Percentiles rank a stretch among this genome's conserved stretches.
These are phyloP conservation scores for Blastocystis sp. DNA, from an alignment of 352 stramenopile species.

Conservation along the genomic window DNA sequence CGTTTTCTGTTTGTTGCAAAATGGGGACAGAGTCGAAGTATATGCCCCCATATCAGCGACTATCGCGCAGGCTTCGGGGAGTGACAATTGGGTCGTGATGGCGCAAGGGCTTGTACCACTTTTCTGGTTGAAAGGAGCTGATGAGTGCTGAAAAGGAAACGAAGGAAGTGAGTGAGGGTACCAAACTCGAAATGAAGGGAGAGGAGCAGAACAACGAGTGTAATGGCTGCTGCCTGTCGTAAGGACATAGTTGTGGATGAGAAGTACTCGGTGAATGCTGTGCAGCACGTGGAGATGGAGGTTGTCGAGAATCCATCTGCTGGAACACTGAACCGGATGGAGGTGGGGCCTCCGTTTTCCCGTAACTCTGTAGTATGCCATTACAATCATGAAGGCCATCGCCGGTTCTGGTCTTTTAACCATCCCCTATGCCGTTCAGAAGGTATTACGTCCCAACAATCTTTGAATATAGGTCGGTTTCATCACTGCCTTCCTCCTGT, in stretches of 20 bases:
- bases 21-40: no score
- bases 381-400: constrained; percentile 69
- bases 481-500: constrained; percentile 31
- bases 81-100: no score
- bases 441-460: neutral
- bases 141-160: neutral
- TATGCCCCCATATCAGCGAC: no score
- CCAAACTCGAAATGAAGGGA: neutral
- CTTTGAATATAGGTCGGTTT: constrained; percentile 36
- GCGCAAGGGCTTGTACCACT: no score
- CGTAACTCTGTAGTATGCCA: constrained; percentile 31
- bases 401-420: constrained; percentile 41
- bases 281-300: neutral
- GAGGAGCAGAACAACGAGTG: neutral
- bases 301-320: neutral
- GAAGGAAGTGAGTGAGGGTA: neutral
- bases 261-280: neutral
- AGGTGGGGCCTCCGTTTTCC: neutral
- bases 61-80: no score
- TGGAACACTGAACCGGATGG: neutral
- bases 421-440: constrained; percentile 39
- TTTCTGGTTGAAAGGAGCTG: no score
- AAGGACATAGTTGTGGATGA: neutral
- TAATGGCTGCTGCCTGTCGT: neutral
- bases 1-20: neutral